Base-by-base conservation (phyloP, 148 eudicot genomes). In the Rhododendron griersonianum region DNA sequence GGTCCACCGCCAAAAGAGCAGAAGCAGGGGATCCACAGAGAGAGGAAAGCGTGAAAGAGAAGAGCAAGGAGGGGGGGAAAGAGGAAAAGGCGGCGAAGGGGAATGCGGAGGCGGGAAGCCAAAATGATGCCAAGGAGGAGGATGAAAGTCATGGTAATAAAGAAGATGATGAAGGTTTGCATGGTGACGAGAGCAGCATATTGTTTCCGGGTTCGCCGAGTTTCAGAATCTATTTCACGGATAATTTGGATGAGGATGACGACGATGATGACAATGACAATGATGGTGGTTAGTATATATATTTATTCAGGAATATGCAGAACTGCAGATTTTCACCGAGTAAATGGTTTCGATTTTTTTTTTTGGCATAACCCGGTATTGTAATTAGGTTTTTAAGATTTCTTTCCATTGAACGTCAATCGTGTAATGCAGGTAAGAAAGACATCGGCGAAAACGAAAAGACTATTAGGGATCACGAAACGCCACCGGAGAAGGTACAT, bases 151-250 rank as follows among this genome's bases (percentile, higher is more conserved):
- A 18, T 4, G 21, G n/a, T 1, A 45, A 81, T 44, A 57, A 84
- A 7, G 81, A 8, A 13, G 86, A 85, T 28, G 78, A 33, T 5
- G 82, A 50, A 61, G 51, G 16, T 8, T 25, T 71, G 16, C 7
- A 39, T 21, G 25, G 28, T 8, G 30, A 69, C 28, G 87, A 86
- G 13, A 25, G 39, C 1, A 33, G 83, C 28, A 37, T 86, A 10
- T 0, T 65, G 45, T 33, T 21, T 33, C 85, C 71, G 1, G 87
- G 87, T 2, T 90, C 92, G 9, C 93, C 92, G 3, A 91, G 93
- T 86, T 91, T 91, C 65, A 65, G 91, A 86, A 88, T 91, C 11
- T 91, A 89, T 84, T 91, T 90, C n/a, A 86, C 30, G 0, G 79
- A 84, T 44, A 69, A 80, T 80, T 35, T 63, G 47, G 59, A 80